Evolutionary conservation across 2,329 filamentous ascomycete species (phyloP).

Genomic region (Monosporascus ibericus): DNA sequence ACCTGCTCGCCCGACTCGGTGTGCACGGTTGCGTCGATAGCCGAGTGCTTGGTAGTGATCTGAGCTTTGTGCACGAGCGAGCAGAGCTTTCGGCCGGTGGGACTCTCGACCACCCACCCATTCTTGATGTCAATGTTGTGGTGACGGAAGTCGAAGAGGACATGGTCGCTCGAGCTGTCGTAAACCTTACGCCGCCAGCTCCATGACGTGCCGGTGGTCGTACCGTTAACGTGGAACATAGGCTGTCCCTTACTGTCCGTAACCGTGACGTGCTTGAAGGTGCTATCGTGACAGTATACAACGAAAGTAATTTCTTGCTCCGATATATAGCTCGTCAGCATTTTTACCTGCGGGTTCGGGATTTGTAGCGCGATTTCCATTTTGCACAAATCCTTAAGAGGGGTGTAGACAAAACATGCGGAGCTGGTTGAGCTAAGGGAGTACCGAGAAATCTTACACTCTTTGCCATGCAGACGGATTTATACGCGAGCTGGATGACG

Average conservation of each 20-base stretch:
- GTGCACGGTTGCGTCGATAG: conserved; percentile 8
- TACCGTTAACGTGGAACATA: conserved; percentile 9
- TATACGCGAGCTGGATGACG: no score
- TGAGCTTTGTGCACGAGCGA: conserved; percentile 7
- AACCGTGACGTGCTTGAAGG: conserved; percentile 5
- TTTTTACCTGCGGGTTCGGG: conserved; percentile 4
- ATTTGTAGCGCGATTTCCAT: conserved; percentile 5
- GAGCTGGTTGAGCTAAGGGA: no score
- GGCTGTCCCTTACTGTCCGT: neutral
- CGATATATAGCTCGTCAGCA: conserved; percentile 2
- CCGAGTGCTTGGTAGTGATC: conserved; percentile 5
- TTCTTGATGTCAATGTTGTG: conserved; percentile 11
- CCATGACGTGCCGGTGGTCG: conserved; percentile 9
- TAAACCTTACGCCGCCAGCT: conserved; percentile 12
- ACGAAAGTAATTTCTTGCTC: conserved; percentile 1
- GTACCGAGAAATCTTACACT: no score
- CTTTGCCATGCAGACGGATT: no score
- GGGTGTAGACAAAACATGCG: no score
- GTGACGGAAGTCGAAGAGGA: conserved; percentile 14
- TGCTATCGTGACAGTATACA: conserved; percentile 6
- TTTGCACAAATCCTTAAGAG: neutral
- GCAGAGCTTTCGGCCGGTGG: conserved; percentile 5
- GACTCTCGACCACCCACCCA: conserved; percentile 8
- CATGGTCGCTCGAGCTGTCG: neutral
- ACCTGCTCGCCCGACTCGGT: conserved; percentile 10